A percentile compares a stretch with the other conserved stretches of the same genome.
These are phyloP conservation scores for Paramecium bursaria DNA, from an alignment of 73 alveolate genomes.

Conservation along the genomic window DNA sequence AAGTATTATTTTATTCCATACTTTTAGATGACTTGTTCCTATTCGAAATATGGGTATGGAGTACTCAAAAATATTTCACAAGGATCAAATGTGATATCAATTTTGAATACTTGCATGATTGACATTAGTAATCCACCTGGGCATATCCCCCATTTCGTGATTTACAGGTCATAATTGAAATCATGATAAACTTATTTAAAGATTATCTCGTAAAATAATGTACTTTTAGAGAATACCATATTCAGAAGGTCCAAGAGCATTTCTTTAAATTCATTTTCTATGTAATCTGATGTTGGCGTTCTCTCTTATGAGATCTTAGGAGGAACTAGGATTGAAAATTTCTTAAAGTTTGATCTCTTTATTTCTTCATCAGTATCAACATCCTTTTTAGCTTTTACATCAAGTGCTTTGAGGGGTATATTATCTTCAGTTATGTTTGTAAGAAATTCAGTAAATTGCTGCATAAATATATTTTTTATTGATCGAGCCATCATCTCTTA, in stretches of 20 bases:
- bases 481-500: slow-evolving; percentile 61
- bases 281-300: background rate
- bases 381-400: background rate
- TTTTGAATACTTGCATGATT: background rate
- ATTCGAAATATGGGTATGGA: slow-evolving; percentile 31
- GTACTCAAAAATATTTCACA: slow-evolving; percentile 29
- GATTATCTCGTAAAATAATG: slow-evolving; percentile 23
- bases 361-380: background rate
- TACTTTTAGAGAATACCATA: slow-evolving; percentile 29
- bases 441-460: slow-evolving; percentile 43
- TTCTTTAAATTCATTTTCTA: slow-evolving; percentile 35
- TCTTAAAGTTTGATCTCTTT: background rate
- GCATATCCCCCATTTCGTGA: slow-evolving; percentile 10
- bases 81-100: slow-evolving; percentile 40
- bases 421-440: slow-evolving; percentile 15
- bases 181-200: slow-evolving; percentile 40
- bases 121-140: slow-evolving; percentile 37
- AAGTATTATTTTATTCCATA: slow-evolving; percentile 21
- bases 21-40: slow-evolving; percentile 1
- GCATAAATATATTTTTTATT: slow-evolving; percentile 37
- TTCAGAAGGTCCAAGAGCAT: slow-evolving; percentile 15
- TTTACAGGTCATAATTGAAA: slow-evolving; percentile 27
- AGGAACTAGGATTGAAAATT: slow-evolving; percentile 2
- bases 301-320: background rate
- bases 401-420: slow-evolving; percentile 42